Evolutionary conservation across 257 asterid genomes (phyloP).

Genomic region (Schizonepeta tenuifolia): DNA sequence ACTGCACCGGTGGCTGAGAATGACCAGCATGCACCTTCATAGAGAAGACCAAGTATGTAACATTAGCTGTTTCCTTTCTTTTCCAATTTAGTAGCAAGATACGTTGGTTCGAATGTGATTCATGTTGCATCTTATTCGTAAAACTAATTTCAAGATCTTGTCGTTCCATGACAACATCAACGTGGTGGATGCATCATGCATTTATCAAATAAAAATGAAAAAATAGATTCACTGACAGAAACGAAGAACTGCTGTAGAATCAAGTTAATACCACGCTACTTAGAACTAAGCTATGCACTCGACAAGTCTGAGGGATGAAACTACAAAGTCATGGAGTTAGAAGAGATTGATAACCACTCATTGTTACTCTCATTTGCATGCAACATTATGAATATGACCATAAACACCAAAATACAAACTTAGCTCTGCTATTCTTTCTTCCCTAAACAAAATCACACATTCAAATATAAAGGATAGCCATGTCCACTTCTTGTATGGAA

Average conservation of each 20-base stretch:
- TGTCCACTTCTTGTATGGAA: neutral
- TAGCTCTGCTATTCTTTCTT: neutral
- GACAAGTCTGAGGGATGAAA: neutral
- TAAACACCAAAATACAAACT: neutral
- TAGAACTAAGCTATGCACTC: neutral
- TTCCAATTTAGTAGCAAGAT: neutral
- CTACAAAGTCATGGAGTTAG: neutral
- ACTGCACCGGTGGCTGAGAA: constrained; percentile 97
- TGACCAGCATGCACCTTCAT: constrained; percentile 95
- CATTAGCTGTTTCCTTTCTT: neutral
- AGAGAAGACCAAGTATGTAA: constrained; percentile 1
- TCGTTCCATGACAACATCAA: neutral
- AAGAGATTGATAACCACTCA: neutral
- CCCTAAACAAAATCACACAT: neutral
- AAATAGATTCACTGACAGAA: neutral
- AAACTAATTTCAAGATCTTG: neutral
- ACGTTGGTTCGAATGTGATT: neutral
- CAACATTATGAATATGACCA: neutral
- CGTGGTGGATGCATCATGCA: neutral
- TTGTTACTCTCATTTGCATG: neutral
- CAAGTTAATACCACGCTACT: neutral
- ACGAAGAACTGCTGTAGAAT: neutral
- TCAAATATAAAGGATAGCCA: neutral
- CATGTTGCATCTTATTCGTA: neutral
- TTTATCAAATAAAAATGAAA: neutral